phyloP scores from a whole-genome alignment of 1,139 yeast genomes.

The Protomyces inundatus region DNA sequence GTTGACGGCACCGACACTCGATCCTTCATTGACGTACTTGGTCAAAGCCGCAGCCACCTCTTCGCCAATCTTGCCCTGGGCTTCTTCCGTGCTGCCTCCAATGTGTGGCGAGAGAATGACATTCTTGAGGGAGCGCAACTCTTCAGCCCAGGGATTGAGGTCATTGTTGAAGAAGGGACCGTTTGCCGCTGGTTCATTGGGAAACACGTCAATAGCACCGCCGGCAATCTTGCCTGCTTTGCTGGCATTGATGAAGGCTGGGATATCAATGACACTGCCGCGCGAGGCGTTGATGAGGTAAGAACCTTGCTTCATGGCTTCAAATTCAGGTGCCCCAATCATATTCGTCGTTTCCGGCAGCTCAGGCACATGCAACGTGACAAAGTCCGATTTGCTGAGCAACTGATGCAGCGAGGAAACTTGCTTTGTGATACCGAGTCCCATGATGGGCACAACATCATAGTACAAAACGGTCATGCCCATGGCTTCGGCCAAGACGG shows the following conservation, averaged over 20 bases:
- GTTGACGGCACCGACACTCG: slow-evolving; percentile 93
- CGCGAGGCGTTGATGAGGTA: slow-evolving; percentile 93
- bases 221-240: slow-evolving; percentile 94
- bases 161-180: slow-evolving; percentile 73
- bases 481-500: slow-evolving; percentile 94
- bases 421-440: slow-evolving; percentile 95
- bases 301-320: slow-evolving; percentile 94
- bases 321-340: slow-evolving; percentile 84
- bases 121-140: slow-evolving; percentile 75
- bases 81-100: slow-evolving; percentile 99
- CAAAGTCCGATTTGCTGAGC: slow-evolving; percentile 75
- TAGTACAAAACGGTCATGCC: slow-evolving; percentile 96
- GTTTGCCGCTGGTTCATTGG: slow-evolving; percentile 95
- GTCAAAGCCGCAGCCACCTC: slow-evolving; percentile 85
- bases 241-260: slow-evolving; percentile 86
- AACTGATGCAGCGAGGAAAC: slow-evolving; percentile 79
- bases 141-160: slow-evolving; percentile 78
- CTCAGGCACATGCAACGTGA: slow-evolving; percentile 92
- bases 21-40: slow-evolving; percentile 93
- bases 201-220: slow-evolving; percentile 94
- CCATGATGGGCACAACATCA: slow-evolving; percentile 88
- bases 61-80: slow-evolving; percentile 94
- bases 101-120: slow-evolving; percentile 94
- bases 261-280: slow-evolving; percentile 96
- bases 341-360: slow-evolving; percentile 86